These are phyloP conservation scores for Trematosphaeria pertusa DNA, from an alignment of 2,329 filamentous ascomycete species.

Conservation along the genomic window DNA sequence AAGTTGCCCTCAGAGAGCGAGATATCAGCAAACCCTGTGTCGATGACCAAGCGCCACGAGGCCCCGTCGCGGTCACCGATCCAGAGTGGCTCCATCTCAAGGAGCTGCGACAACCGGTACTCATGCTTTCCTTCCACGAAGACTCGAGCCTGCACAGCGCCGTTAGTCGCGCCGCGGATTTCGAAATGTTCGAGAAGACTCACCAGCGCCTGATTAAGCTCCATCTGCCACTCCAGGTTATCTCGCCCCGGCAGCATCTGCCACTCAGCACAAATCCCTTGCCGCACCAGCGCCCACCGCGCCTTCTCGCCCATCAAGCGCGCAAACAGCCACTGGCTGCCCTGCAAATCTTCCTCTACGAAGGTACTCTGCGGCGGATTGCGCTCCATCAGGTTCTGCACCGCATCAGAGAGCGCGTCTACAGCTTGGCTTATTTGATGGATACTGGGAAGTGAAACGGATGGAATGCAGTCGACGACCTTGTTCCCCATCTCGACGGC, in stretches of 20 bases:
- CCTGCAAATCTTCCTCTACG: not conserved
- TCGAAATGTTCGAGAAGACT: not conserved
- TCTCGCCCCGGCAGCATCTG: constrained; percentile 2
- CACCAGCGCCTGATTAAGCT: constrained; percentile 13
- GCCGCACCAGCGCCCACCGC: constrained; percentile 6
- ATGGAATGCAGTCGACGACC: constrained; percentile 6
- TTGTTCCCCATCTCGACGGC: constrained; percentile 17
- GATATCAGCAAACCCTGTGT: constrained; percentile 8
- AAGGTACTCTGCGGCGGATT: not conserved
- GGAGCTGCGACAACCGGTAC: constrained; percentile 4
- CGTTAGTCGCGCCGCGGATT: not conserved
- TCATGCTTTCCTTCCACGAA: not conserved
- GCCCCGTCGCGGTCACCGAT: constrained; percentile 6
- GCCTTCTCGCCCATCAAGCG: constrained; percentile 13
- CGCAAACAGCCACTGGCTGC: constrained; percentile 15
- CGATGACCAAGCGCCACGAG: constrained; percentile 21
- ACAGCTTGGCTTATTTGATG: constrained; percentile 3
- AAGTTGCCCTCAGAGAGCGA: not conserved
- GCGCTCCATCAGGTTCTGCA: constrained; percentile 6
- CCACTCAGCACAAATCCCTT: constrained; percentile 17
- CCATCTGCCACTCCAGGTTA: constrained; percentile 10
- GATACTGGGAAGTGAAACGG: constrained; percentile 11
- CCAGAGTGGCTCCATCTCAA: constrained; percentile 19
- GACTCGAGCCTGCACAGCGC: not conserved
- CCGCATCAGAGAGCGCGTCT: constrained; percentile 10